A percentile compares a stretch with the other conserved stretches of the same genome.
phyloP scores from a whole-genome alignment of 257 asterid genomes.

The Nicotiana undulata region DNA sequence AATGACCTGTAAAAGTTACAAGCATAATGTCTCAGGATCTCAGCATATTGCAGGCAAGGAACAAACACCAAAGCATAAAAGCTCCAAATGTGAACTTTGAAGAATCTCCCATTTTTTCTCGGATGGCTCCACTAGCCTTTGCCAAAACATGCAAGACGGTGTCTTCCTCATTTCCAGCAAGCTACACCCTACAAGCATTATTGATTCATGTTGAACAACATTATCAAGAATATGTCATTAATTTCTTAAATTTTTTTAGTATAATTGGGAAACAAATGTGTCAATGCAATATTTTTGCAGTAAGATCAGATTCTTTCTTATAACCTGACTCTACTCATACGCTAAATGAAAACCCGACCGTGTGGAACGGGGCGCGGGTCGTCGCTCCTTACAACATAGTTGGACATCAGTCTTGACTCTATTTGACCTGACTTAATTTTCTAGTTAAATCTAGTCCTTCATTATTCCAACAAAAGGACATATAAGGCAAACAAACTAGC shows the following conservation, averaged over 20 bases:
- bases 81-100: slow-evolving; percentile 44
- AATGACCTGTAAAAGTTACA: slow-evolving; percentile 58
- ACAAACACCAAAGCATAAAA: neutral
- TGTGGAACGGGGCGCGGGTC: neutral
- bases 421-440: too few species aligned
- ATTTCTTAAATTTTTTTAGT: too few species aligned
- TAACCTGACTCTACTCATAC: neutral
- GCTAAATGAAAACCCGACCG: neutral
- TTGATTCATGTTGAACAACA: too few species aligned
- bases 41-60: slow-evolving; percentile 7
- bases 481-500: too few species aligned
- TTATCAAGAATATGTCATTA: too few species aligned
- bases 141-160: slow-evolving; percentile 88
- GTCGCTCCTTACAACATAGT: neutral
- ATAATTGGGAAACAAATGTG: too few species aligned
- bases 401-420: neutral
- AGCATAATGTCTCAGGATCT: slow-evolving; percentile 18
- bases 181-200: too few species aligned
- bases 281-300: too few species aligned
- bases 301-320: too few species aligned
- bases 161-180: slow-evolving; percentile 87
- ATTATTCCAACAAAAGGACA: neutral
- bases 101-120: slow-evolving; percentile 94
- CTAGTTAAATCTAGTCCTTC: neutral
- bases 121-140: slow-evolving; percentile 95